Evolutionary conservation across 2,329 filamentous ascomycete species (phyloP).

Genomic region (Fusarium haematococcum): DNA sequence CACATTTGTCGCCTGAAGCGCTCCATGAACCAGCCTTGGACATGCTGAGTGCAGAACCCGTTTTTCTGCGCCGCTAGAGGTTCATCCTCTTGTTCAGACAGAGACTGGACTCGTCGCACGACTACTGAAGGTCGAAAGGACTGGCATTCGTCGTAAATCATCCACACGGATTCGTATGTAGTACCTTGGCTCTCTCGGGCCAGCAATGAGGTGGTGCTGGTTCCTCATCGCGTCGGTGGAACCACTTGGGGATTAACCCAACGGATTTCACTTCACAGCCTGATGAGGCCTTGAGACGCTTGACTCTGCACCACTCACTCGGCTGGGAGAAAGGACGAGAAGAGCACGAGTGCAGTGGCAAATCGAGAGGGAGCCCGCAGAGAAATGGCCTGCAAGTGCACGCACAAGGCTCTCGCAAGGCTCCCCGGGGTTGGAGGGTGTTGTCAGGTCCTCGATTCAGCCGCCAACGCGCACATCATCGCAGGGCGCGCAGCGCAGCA

Average conservation of each 20-base stretch:
- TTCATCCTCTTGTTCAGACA: neutral
- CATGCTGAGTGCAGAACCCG: neutral
- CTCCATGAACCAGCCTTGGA: neutral
- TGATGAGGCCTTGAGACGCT: constrained; percentile 25
- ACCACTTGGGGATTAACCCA: constrained; percentile 41
- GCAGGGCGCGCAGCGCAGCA: constrained; percentile 2
- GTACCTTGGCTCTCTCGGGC: constrained; percentile 41
- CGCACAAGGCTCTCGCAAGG: constrained; percentile 24
- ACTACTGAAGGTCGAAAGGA: constrained; percentile 23
- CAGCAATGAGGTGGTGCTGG: constrained; percentile 25
- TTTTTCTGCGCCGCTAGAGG: constrained; percentile 3
- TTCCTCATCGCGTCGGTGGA: constrained; percentile 31
- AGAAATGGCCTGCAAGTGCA: constrained; percentile 45
- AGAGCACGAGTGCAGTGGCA: constrained; percentile 1
- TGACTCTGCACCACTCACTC: constrained; percentile 28
- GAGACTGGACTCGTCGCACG: neutral
- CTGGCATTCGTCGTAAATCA: constrained; percentile 48
- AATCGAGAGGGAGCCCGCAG: constrained; percentile 13
- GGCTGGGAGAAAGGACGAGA: constrained; percentile 16
- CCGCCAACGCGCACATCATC: constrained; percentile 14
- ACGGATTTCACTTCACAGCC: constrained; percentile 26
- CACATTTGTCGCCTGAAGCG: neutral
- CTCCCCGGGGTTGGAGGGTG: constrained; percentile 8
- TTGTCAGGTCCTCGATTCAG: constrained; percentile 14
- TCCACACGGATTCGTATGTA: constrained; percentile 53